These are phyloP conservation scores for Dryas drummondii DNA, from an alignment of 306 rosid genomes.

Conservation along the genomic window DNA sequence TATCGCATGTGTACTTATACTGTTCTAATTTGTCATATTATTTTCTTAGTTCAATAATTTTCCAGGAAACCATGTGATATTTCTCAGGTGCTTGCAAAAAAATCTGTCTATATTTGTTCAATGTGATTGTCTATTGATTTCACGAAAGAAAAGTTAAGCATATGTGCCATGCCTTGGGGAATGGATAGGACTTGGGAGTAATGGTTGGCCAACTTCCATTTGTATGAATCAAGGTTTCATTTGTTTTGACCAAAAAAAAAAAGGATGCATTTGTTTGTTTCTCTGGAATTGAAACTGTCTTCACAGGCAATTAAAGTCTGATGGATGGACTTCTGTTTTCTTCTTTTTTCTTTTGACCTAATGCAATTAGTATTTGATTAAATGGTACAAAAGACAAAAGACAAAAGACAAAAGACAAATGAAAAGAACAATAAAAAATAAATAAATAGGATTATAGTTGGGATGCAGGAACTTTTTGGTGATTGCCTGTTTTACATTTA, in stretches of 20 bases:
- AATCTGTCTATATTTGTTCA: neutral
- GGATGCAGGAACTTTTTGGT: neutral
- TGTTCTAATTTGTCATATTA: neutral
- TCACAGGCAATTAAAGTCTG: neutral
- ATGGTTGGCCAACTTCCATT: neutral
- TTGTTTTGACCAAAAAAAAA: neutral
- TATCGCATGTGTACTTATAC: conserved; percentile 9
- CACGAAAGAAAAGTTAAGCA: neutral
- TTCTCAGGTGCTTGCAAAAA: neutral
- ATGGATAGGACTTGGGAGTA: conserved; percentile 5
- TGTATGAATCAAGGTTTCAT: neutral
- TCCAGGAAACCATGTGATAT: neutral
- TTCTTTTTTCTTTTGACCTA: no score
- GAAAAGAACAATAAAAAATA: no score
- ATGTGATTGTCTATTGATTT: neutral
- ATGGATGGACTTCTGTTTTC: neutral
- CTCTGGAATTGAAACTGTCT: neutral
- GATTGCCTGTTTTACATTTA: neutral
- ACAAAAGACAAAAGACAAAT: neutral
- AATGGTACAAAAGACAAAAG: neutral
- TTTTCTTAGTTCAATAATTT: neutral
- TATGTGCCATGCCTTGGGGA: neutral
- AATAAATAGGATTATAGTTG: no score
- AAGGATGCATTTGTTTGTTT: neutral
- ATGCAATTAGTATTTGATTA: no score